A percentile compares a stretch with the other conserved stretches of the same genome.
These are phyloP conservation scores for Leccinellum albellum DNA, from an alignment of 768 basidiomycete genomes.

Conservation along the genomic window DNA sequence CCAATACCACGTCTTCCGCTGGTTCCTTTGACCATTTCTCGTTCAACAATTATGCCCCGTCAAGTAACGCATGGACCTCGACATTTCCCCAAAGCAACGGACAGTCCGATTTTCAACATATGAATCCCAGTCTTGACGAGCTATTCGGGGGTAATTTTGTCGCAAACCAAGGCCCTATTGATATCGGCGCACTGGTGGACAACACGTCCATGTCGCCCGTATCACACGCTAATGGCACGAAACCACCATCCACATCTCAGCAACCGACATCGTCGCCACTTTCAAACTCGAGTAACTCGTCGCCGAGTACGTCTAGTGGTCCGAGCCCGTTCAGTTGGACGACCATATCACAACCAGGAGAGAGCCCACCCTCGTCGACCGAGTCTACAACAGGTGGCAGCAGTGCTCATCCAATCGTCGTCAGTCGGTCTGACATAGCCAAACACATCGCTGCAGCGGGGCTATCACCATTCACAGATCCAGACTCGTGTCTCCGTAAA, in stretches of 20 bases:
- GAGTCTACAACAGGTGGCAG: slow-evolving; percentile 26
- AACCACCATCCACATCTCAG: slow-evolving; percentile 13
- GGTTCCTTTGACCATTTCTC: slow-evolving; percentile 39
- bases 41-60: slow-evolving; percentile 39
- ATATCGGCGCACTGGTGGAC: slow-evolving; percentile 35
- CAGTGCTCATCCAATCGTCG: slow-evolving; percentile 18
- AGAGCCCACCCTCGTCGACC: slow-evolving; percentile 39
- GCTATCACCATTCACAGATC: slow-evolving; percentile 51
- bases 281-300: slow-evolving; percentile 22
- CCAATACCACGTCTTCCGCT: slow-evolving; percentile 14
- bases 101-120: slow-evolving; percentile 24
- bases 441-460: slow-evolving; percentile 52
- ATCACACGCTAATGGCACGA: slow-evolving; percentile 36
- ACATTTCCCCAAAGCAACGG: slow-evolving; percentile 18
- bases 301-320: slow-evolving; percentile 23
- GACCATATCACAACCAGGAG: slow-evolving; percentile 21
- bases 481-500: slow-evolving; percentile 35
- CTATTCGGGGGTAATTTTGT: slow-evolving; percentile 42
- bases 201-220: slow-evolving; percentile 40
- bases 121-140: slow-evolving; percentile 38
- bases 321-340: slow-evolving; percentile 29
- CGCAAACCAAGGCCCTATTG: slow-evolving; percentile 29
- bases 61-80: slow-evolving; percentile 27
- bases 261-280: slow-evolving; percentile 13
- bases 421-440: slow-evolving; percentile 49